Conservation (phyloP, 371 early-diverging fungal species). For the Mucor racemosus region DNA sequence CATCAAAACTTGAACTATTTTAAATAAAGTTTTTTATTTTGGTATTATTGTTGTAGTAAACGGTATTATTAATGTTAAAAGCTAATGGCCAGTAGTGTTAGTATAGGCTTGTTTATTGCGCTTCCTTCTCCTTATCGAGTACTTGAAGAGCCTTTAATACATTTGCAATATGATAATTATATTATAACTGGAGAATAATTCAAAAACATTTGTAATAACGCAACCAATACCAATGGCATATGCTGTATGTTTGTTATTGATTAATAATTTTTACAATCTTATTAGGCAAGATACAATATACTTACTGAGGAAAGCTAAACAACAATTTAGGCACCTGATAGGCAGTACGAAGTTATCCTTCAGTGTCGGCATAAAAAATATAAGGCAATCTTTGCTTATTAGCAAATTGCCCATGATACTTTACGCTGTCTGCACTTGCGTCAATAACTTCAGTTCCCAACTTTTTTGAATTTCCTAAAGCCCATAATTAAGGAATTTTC, state of each 20-base stretch:
- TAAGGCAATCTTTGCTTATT: constrained; percentile 30
- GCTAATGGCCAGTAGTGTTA: no score
- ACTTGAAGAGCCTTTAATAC: constrained; percentile 31
- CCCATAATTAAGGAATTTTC: not conserved
- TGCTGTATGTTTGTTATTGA: constrained; percentile 32
- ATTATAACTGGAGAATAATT: constrained; percentile 34
- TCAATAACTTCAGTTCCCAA: constrained; percentile 34
- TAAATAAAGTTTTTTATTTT: no score
- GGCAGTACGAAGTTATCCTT: constrained; percentile 29
- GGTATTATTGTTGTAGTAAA: no score
- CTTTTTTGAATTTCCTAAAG: constrained; percentile 21
- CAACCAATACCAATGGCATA: constrained; percentile 39
- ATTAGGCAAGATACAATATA: not conserved
- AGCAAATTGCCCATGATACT: constrained; percentile 35
- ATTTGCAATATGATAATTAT: constrained; percentile 31
- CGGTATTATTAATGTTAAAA: no score
- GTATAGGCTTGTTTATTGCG: no score
- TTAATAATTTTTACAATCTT: not conserved
- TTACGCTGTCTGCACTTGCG: constrained; percentile 34
- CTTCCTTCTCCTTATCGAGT: no score
- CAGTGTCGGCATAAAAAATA: constrained; percentile 34
- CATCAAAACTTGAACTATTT: no score
- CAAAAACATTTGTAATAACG: constrained; percentile 35
- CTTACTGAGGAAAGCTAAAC: constrained; percentile 31
- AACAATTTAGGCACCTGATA: constrained; percentile 29